Evolutionary conservation across 1,284 basidiomycete genomes (phyloP).

Genomic region (Wolfiporia cocos): DNA sequence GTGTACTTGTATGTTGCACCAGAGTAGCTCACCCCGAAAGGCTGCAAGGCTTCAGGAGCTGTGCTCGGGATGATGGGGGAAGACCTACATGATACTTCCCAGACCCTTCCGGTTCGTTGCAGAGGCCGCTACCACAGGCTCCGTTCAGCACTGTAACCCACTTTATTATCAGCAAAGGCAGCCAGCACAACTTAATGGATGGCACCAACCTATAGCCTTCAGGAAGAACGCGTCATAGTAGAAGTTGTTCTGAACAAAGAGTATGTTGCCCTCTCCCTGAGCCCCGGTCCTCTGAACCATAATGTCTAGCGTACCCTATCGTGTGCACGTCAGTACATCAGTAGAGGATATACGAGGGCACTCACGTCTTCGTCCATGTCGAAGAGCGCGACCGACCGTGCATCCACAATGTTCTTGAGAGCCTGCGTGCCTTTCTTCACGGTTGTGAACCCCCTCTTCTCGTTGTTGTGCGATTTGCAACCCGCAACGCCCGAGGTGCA

Average conservation of each 20-base stretch:
- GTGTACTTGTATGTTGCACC: conserved; percentile 98
- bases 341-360: conserved; percentile 7
- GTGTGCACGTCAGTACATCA: conserved; percentile 11
- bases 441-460: conserved; percentile 57
- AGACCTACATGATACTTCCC: conserved; percentile 64
- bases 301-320: conserved; percentile 88
- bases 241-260: conserved; percentile 96
- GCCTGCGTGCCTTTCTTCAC: conserved; percentile 58
- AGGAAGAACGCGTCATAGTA: conserved; percentile 99
- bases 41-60: conserved; percentile 38
- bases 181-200: background rate
- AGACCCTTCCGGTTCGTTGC: conserved; percentile 54
- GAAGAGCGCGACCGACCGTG: conserved; percentile 74
- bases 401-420: conserved; percentile 71
- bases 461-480: conserved; percentile 40
- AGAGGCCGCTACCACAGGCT: conserved; percentile 81
- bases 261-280: conserved; percentile 55
- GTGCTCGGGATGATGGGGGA: too few relatives aligned
- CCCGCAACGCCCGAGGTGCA: conserved; percentile 57
- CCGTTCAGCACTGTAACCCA: conserved; percentile 80
- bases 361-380: conserved; percentile 96
- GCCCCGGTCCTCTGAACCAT: conserved; percentile 80
- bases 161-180: background rate
- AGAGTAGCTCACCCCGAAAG: conserved; percentile 90
- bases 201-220: conserved; percentile 77